Base-by-base conservation (phyloP, 1,284 basidiomycete genomes). In the Cutaneotrichosporon cavernicola region DNA sequence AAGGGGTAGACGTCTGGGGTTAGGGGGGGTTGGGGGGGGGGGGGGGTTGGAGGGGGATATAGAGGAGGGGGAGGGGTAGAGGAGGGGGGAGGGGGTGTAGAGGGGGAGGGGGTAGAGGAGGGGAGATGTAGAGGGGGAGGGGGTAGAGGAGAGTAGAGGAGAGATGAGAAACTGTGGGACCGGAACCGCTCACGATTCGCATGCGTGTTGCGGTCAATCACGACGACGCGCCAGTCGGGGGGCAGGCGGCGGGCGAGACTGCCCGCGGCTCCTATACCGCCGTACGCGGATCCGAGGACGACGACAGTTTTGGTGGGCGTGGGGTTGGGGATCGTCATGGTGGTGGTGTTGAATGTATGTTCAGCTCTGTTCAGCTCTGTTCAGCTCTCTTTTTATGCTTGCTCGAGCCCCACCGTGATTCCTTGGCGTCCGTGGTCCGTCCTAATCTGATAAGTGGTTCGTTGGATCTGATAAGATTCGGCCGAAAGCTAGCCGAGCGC, bases 191-290 rank as follows among this genome's bases (percentile, higher is more conserved):
- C 56, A 78, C 76, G 76, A 63, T 78, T 74, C 53, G 72, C 69
- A 65, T 78, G 87, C 81, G 86, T 84, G 70, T 90, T 89, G 63
- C 88, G 81, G 72, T 90, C 89, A 46, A 90, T 83, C 16, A 88
- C 80, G 21, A 90, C 82, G 43, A 90, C 82, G 51, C 85, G 82
- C 86, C 87, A 89, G 34, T 80, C 85, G 26, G 81, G 73, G 3
- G 89, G 88, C 18, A 90, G 79, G 43, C 79, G 80, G 43, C 84
- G 78, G 11, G 86, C 84, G 43, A 90, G 83, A 18, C 86, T 69
- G 59, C 85, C 84, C 5, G 86, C 84, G 0, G 87, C 88, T 61
- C 84, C 82, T 36, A 77, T 75, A 5, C 83, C 83, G 31, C 85
- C 87, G 70, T 88, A 88, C 6, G 86, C 84, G 14, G 82, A 84